A percentile compares a stretch with the other conserved stretches of the same genome.
Evolutionary conservation across 345 rosid genomes (phyloP).

Genomic region (Melaleuca quinquenervia): DNA sequence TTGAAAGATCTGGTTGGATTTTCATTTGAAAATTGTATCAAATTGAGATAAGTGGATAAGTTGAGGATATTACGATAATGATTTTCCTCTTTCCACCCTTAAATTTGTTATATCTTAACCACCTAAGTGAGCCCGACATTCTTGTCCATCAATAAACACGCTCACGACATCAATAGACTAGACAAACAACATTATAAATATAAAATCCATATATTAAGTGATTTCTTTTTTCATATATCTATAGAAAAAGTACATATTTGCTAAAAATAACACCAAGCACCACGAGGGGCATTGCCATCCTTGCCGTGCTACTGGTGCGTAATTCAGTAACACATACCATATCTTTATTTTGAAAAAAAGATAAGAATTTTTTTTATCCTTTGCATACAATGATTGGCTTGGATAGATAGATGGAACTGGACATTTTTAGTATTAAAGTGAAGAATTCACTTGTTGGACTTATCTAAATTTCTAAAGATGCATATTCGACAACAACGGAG

Average conservation of each 20-base stretch:
- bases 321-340: not conserved
- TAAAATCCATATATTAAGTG: not conserved
- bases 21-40: not conserved
- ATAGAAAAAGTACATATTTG: not conserved
- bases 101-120: not conserved
- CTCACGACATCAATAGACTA: not conserved
- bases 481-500: not conserved
- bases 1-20: not conserved
- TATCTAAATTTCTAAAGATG: not conserved
- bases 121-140: not conserved
- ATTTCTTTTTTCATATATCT: not conserved
- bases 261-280: no score
- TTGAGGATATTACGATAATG: not conserved
- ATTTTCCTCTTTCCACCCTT: not conserved
- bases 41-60: not conserved
- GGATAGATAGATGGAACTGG: not conserved
- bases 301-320: not conserved
- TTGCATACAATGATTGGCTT: not conserved
- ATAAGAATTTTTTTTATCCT: not conserved
- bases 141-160: not conserved
- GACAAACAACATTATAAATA: not conserved
- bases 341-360: not conserved
- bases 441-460: not conserved
- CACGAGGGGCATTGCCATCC: not conserved
- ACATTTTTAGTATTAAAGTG: not conserved